Conservation (phyloP, 179 eudicot genomes). For the Beta lomatogona region DNA sequence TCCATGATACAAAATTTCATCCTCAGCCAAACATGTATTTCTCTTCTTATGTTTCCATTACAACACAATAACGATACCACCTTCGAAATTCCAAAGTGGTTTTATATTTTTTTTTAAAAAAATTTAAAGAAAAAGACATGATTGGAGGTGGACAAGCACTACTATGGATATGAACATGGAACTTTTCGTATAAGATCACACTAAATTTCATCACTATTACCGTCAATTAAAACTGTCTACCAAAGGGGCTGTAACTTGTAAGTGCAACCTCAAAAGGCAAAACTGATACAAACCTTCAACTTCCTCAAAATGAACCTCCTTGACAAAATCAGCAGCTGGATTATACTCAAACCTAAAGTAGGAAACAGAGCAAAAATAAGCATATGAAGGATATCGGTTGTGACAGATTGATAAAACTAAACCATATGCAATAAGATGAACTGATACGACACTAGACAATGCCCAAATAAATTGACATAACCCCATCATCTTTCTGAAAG, state of each 20-base stretch:
- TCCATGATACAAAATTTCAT: too few species aligned
- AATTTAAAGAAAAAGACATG: too few species aligned
- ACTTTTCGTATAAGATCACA: too few species aligned
- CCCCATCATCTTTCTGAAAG: neutral
- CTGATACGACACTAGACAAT: neutral
- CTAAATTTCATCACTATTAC: too few species aligned
- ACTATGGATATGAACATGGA: too few species aligned
- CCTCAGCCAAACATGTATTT: too few species aligned
- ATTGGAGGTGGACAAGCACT: too few species aligned
- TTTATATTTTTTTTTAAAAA: too few species aligned
- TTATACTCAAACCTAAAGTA: slow-evolving; percentile 66
- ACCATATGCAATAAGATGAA: neutral
- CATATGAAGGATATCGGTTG: neutral
- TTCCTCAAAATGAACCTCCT: slow-evolving; percentile 84
- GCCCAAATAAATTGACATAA: neutral
- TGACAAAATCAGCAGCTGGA: slow-evolving; percentile 79
- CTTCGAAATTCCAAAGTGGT: too few species aligned
- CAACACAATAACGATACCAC: too few species aligned
- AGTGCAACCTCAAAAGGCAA: neutral
- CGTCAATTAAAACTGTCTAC: too few species aligned
- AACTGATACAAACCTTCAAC: slow-evolving; percentile 59
- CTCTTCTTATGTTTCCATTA: too few species aligned
- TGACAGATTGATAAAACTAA: neutral
- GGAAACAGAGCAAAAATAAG: neutral
- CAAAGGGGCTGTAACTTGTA: neutral